phyloP scores from a whole-genome alignment of 306 rosid genomes.

The Quercus parvula region DNA sequence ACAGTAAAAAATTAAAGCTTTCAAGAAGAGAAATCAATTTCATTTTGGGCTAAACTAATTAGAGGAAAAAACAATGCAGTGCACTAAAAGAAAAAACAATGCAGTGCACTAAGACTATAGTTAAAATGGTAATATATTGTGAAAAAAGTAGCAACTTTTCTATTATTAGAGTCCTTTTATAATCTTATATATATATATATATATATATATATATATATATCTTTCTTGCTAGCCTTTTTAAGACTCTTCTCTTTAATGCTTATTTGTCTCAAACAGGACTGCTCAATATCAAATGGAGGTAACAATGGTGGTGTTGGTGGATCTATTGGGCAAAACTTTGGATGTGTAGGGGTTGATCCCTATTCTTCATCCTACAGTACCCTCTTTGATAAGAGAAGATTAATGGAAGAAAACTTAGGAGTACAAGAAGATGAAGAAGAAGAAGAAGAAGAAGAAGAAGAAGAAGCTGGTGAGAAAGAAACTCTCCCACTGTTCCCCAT shows the following conservation, averaged over 20 bases:
- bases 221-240: background rate
- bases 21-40: constrained; percentile 12
- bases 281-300: constrained; percentile 65
- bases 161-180: background rate
- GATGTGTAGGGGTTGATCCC: constrained; percentile 70
- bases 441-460: constrained; percentile 13
- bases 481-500: constrained; percentile 94
- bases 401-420: constrained; percentile 28
- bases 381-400: constrained; percentile 47
- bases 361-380: constrained; percentile 44
- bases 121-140: background rate
- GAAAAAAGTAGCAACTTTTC: background rate
- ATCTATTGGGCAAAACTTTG: constrained; percentile 41
- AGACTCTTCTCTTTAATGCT: background rate
- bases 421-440: constrained; percentile 13
- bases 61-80: background rate
- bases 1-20: background rate
- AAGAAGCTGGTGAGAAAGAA: constrained; percentile 51
- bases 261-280: constrained; percentile 37
- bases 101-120: background rate
- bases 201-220: no score
- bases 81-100: background rate
- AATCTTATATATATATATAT: no score
- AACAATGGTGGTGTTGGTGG: constrained; percentile 40
- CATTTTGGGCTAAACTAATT: background rate